Evolutionary conservation across 2,329 filamentous ascomycete species (phyloP).

Genomic region (Phaeosphaeria sp.): DNA sequence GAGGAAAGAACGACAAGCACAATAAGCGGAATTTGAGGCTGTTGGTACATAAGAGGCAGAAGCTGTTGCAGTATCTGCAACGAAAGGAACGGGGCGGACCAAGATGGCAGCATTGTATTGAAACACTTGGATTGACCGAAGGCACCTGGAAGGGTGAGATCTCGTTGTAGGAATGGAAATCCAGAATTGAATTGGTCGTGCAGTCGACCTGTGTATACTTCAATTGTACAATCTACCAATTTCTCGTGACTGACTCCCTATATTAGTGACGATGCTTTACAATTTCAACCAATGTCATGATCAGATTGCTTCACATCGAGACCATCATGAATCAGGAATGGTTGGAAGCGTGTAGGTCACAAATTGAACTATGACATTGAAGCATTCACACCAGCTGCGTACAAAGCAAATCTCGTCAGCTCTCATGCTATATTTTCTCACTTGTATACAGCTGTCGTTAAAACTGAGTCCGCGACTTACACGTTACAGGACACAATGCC

Average conservation of each 20-base stretch:
- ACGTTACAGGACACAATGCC: neutral
- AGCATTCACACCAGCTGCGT: neutral
- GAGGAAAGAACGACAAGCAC: constrained; percentile 84
- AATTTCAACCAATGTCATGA: no score
- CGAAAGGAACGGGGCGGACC: constrained; percentile 89
- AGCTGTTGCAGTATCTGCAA: constrained; percentile 84
- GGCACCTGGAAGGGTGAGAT: constrained; percentile 94
- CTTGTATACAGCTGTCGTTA: neutral
- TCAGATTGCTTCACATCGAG: neutral
- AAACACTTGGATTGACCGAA: constrained; percentile 83
- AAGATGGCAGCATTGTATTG: constrained; percentile 85
- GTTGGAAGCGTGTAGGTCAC: neutral
- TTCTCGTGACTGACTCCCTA: neutral
- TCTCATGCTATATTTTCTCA: neutral
- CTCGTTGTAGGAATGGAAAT: constrained; percentile 60
- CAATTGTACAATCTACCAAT: neutral
- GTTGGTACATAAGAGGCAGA: constrained; percentile 88
- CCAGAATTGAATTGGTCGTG: neutral
- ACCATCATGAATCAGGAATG: neutral
- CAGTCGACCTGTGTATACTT: neutral
- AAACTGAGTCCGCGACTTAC: neutral
- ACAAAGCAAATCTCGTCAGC: neutral
- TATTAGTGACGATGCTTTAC: neutral
- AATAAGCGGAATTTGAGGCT: constrained; percentile 90
- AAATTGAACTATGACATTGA: neutral